Conservation (phyloP, 148 eudicot genomes). For the Camellia sinensis region DNA sequence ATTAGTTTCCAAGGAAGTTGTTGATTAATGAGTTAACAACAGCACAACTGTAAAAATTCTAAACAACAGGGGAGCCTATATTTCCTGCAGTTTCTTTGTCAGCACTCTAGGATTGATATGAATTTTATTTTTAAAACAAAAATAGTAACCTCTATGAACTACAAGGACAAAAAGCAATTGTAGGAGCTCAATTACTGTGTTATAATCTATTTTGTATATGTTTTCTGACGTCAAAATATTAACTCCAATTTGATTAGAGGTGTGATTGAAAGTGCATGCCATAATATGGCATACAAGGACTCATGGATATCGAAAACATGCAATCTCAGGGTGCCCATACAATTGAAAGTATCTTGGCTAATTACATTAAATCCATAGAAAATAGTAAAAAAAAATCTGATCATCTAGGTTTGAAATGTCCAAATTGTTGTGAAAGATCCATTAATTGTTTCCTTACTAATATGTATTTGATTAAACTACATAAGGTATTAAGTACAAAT, state of each 20-base stretch:
- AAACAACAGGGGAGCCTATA: background rate
- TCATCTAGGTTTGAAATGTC: background rate
- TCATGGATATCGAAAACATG: background rate
- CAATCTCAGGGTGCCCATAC: background rate
- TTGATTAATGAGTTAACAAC: conserved; percentile 1
- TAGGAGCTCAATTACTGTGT: background rate
- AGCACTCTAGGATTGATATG: background rate
- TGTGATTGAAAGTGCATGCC: background rate
- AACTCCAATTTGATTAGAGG: background rate
- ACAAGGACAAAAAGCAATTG: background rate
- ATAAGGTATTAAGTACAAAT: too few relatives aligned
- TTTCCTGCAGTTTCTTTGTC: background rate
- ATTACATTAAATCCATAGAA: background rate
- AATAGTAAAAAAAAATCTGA: background rate
- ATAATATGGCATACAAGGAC: too few relatives aligned
- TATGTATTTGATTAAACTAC: too few relatives aligned
- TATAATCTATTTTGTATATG: background rate
- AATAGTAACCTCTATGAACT: background rate
- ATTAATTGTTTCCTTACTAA: too few relatives aligned
- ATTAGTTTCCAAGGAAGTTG: conserved; percentile 28
- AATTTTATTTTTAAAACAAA: background rate
- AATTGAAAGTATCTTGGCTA: background rate
- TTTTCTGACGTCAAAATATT: background rate
- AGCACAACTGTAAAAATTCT: background rate
- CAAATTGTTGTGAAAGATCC: too few relatives aligned